These are phyloP conservation scores for Diaporthe vexans DNA, from an alignment of 2,329 filamentous ascomycete genomes.

Conservation along the genomic window DNA sequence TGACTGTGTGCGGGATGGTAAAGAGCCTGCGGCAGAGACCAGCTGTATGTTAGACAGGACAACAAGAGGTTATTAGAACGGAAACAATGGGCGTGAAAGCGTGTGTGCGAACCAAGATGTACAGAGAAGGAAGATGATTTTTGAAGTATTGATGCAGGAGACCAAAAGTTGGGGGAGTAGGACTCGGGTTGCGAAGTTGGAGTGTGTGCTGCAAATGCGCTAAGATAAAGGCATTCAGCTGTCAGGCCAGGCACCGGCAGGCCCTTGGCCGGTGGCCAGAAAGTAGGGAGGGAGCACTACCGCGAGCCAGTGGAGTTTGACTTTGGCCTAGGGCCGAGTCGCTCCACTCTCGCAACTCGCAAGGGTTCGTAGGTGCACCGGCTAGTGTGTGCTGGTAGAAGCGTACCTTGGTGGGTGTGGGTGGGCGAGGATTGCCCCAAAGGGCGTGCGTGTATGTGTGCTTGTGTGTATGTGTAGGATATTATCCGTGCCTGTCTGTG, in stretches of 20 bases:
- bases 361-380: constrained; percentile 16
- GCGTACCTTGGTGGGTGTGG: constrained; percentile 14
- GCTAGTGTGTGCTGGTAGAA: constrained; percentile 4
- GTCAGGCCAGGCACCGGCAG: constrained; percentile 37
- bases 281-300: constrained; percentile 22
- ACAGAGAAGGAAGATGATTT: constrained; percentile 29
- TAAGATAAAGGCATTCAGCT: constrained; percentile 43
- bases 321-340: constrained; percentile 33
- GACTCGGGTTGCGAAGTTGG: constrained; percentile 34
- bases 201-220: constrained; percentile 39
- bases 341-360: constrained; percentile 22
- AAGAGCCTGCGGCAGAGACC: neutral
- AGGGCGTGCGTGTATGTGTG: neutral
- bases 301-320: constrained; percentile 33
- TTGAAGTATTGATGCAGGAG: constrained; percentile 34
- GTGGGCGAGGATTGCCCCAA: neutral
- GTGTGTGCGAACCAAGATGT: constrained; percentile 17
- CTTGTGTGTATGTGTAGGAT: neutral
- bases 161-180: constrained; percentile 17
- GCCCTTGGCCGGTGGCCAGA: neutral
- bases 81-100: neutral
- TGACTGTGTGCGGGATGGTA: constrained; percentile 16
- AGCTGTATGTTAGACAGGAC: constrained; percentile 10
- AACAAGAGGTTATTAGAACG: constrained; percentile 20
- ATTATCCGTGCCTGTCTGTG: neutral